These are phyloP conservation scores for Pseudozyma sp. DNA, from an alignment of 1,284 basidiomycete genomes.

Conservation along the genomic window DNA sequence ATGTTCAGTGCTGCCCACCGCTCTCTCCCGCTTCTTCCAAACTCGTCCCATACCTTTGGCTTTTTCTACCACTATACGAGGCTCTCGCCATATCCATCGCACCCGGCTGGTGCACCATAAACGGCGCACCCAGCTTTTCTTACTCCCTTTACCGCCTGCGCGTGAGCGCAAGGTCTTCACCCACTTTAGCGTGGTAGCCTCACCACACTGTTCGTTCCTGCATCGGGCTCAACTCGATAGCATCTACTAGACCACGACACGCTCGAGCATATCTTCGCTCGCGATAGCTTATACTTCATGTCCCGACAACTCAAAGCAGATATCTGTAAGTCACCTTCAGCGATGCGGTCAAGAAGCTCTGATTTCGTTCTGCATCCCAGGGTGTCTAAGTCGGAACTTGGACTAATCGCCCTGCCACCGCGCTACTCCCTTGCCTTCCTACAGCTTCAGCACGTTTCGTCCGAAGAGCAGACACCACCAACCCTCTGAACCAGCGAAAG, in stretches of 20 bases:
- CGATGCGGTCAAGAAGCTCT: neutral
- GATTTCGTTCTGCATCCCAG: neutral
- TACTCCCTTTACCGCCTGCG: slow-evolving; percentile 13
- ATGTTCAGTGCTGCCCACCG: slow-evolving; percentile 53
- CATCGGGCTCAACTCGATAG: neutral
- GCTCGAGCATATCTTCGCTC: slow-evolving; percentile 26
- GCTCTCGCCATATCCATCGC: slow-evolving; percentile 13
- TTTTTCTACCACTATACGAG: slow-evolving; percentile 54
- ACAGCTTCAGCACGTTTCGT: slow-evolving; percentile 30
- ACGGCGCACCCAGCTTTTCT: slow-evolving; percentile 15
- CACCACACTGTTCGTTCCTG: neutral
- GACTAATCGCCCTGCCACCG: slow-evolving; percentile 7
- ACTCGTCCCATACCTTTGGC: slow-evolving; percentile 52
- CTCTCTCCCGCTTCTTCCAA: slow-evolving; percentile 52
- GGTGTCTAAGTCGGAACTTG: neutral
- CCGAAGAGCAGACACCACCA: slow-evolving; percentile 32
- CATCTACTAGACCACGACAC: neutral
- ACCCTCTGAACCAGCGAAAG: slow-evolving; percentile 37
- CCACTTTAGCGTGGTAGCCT: slow-evolving; percentile 6
- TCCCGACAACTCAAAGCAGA: slow-evolving; percentile 46
- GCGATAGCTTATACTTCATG: slow-evolving; percentile 35
- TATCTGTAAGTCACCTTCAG: slow-evolving; percentile 33
- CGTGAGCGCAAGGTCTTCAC: slow-evolving; percentile 11
- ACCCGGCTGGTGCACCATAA: slow-evolving; percentile 31
- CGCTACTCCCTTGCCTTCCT: neutral